Conservation (phyloP, 768 basidiomycete genomes). For the Neoboletus subvelutipes region DNA sequence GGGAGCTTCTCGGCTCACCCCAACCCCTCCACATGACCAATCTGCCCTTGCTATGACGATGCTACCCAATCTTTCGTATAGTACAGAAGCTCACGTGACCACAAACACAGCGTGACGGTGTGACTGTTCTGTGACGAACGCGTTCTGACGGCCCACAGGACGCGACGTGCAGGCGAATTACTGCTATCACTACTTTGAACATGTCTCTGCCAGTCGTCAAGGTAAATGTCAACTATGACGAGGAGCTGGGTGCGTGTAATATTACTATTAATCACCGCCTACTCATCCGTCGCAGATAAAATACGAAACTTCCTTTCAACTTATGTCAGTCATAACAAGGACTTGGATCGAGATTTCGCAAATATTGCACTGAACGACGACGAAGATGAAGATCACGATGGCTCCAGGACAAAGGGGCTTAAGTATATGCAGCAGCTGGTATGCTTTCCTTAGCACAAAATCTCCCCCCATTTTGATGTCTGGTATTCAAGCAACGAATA, state of each 20-base stretch:
- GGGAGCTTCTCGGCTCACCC: no score
- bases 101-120: slow-evolving; percentile 8
- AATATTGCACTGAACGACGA: slow-evolving; percentile 66
- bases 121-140: slow-evolving; percentile 29
- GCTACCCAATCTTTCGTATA: no score
- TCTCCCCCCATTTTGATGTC: slow-evolving; percentile 21
- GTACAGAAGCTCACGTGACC: slow-evolving; percentile 15
- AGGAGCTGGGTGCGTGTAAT: slow-evolving; percentile 58
- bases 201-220: slow-evolving; percentile 69
- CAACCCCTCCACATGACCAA: no score
- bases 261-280: neutral
- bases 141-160: slow-evolving; percentile 19
- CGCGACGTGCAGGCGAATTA: slow-evolving; percentile 21
- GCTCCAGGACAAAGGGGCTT: slow-evolving; percentile 39
- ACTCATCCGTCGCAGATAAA: slow-evolving; percentile 45
- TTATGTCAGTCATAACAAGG: slow-evolving; percentile 64
- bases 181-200: slow-evolving; percentile 25
- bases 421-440: slow-evolving; percentile 90
- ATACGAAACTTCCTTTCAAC: slow-evolving; percentile 71
- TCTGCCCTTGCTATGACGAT: no score
- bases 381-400: slow-evolving; percentile 35
- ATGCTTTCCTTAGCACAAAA: slow-evolving; percentile 31
- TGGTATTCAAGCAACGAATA: slow-evolving; percentile 68
- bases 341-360: slow-evolving; percentile 64
- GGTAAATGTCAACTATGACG: slow-evolving; percentile 63